Evolutionary conservation across 1,139 yeast species (phyloP).

Genomic region (Zygotorulaspora mrakii): DNA sequence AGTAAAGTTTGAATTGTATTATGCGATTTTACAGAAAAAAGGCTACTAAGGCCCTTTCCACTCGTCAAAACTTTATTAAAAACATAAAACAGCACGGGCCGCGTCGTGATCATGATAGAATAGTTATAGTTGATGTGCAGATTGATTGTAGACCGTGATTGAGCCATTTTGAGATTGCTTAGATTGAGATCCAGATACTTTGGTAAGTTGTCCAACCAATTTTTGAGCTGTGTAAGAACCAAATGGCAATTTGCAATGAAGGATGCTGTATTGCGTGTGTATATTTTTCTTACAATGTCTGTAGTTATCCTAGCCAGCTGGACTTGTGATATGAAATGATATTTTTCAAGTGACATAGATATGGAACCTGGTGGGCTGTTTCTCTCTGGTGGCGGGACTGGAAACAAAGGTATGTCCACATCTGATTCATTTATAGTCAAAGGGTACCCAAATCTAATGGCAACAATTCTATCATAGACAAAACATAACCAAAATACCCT

Average conservation of each 20-base stretch:
- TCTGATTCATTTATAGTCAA: conserved; percentile 18
- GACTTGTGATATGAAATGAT: conserved; percentile 19
- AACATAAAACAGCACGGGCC: conserved; percentile 21
- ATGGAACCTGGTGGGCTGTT: conserved; percentile 1
- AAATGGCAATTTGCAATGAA: conserved; percentile 19
- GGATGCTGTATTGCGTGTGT: conserved; percentile 17
- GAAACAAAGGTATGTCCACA: conserved; percentile 15
- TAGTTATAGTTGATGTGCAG: conserved; percentile 23
- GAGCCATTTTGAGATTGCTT: conserved; percentile 10
- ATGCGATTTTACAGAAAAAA: conserved; percentile 10
- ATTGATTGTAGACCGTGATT: conserved; percentile 18
- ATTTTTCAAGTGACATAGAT: conserved; percentile 13
- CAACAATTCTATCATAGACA: conserved; percentile 19
- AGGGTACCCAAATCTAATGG: conserved; percentile 21
- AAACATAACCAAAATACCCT: conserved; percentile 22
- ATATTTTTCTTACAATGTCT: conserved; percentile 17
- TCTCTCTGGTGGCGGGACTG: conserved; percentile 2
- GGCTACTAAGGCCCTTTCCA: conserved; percentile 7
- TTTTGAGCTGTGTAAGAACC: conserved; percentile 16
- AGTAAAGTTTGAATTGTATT: conserved; percentile 14
- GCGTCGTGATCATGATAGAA: conserved; percentile 19
- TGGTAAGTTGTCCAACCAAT: conserved; percentile 19
- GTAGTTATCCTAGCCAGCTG: conserved; percentile 19
- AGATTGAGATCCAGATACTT: conserved; percentile 12
- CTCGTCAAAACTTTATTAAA: conserved; percentile 16